Percentiles rank a stretch among this genome's conserved stretches.
These are phyloP conservation scores for Hyphopichia burtonii DNA, from an alignment of 1,139 yeast genomes.

Conservation along the genomic window DNA sequence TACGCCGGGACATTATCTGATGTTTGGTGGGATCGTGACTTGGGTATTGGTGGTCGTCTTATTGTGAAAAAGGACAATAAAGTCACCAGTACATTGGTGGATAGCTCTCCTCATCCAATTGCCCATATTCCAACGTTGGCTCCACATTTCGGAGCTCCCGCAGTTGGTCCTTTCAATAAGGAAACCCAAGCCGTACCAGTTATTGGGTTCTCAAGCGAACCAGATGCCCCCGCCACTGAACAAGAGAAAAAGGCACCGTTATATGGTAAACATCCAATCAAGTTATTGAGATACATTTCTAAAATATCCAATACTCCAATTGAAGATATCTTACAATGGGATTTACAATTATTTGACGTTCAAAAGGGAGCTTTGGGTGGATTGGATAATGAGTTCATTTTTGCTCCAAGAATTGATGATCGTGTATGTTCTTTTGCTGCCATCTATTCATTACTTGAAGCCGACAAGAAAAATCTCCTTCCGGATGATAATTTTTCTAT, in stretches of 20 bases:
- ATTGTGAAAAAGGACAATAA: constrained; percentile 37
- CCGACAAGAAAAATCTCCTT: constrained; percentile 18
- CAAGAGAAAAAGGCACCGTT: constrained; percentile 64
- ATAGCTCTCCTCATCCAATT: constrained; percentile 61
- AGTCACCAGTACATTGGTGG: constrained; percentile 45
- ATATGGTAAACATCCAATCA: constrained; percentile 57
- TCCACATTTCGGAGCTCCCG: constrained; percentile 58
- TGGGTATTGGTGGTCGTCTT: constrained; percentile 65
- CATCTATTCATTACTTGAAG: constrained; percentile 48
- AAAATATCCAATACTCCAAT: constrained; percentile 46
- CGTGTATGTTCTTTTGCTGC: constrained; percentile 65
- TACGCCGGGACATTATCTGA: constrained; percentile 59
- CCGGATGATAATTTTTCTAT: constrained; percentile 40
- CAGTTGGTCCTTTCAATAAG: constrained; percentile 52
- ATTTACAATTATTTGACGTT: constrained; percentile 62
- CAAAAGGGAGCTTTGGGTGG: constrained; percentile 65
- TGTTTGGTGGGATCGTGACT: constrained; percentile 66
- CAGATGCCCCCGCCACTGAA: constrained; percentile 43
- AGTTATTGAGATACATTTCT: constrained; percentile 56
- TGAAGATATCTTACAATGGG: constrained; percentile 55
- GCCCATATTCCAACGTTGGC: constrained; percentile 67
- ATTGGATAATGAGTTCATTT: constrained; percentile 56
- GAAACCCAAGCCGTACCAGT: constrained; percentile 68
- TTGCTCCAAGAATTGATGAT: constrained; percentile 68
- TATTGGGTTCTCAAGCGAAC: constrained; percentile 39